phyloP scores from a whole-genome alignment of 1,284 basidiomycete species.

The Anthracocystis walkeri region DNA sequence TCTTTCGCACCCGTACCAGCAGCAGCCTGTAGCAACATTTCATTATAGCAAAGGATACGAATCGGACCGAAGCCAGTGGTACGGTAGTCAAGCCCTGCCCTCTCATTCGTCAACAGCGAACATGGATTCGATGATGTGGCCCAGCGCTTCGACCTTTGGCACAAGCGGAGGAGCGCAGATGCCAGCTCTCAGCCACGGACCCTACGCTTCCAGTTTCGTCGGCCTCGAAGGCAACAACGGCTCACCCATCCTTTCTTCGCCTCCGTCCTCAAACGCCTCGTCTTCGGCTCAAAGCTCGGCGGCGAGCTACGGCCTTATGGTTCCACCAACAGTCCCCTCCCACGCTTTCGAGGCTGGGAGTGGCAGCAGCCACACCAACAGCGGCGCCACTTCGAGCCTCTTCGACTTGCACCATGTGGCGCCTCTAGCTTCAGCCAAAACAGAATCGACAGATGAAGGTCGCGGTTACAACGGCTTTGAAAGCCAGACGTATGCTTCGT shows the following conservation, averaged over 20 bases:
- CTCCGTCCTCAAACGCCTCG: constrained; percentile 36
- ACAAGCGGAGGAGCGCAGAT: background rate
- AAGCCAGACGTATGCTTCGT: background rate
- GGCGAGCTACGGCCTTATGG: constrained; percentile 23
- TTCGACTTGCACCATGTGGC: constrained; percentile 8
- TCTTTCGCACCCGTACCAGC: constrained; percentile 6
- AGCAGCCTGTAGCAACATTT: constrained; percentile 9
- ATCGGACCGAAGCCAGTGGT: constrained; percentile 18
- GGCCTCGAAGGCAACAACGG: constrained; percentile 12
- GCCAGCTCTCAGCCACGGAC: background rate
- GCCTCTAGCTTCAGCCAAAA: background rate
- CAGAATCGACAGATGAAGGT: constrained; percentile 1
- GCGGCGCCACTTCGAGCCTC: background rate
- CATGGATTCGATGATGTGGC: constrained; percentile 35
- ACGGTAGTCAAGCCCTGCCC: constrained; percentile 10
- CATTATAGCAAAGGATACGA: constrained; percentile 34
- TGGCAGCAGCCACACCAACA: background rate
- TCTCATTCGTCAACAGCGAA: background rate
- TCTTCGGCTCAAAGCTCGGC: constrained; percentile 27
- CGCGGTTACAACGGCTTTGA: constrained; percentile 15
- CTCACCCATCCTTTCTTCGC: constrained; percentile 37
- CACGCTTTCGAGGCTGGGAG: constrained; percentile 4
- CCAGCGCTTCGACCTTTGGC: background rate
- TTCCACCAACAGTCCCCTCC: constrained; percentile 38
- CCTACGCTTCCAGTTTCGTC: constrained; percentile 2